Evolutionary conservation across 2,329 filamentous ascomycete species (phyloP), one percentile per base, ranked within the genome.

Genomic region (Orbilia oligospora): DNA sequence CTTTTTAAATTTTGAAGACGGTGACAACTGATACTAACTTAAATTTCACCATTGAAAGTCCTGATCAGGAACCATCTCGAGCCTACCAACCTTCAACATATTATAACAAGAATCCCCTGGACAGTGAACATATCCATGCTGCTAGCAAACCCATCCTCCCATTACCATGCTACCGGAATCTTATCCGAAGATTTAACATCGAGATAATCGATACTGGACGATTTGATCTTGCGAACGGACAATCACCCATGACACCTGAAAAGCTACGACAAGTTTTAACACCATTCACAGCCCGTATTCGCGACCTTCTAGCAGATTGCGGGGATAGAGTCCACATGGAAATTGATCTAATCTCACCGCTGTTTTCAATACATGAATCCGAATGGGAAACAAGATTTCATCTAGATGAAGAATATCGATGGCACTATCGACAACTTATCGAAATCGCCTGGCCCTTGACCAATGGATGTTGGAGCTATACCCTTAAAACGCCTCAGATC

Each of bases 381-480:
- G 56, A 61, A 27, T 66, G 69, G 36, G 63, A 65, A 14, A 46
- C 48, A 5, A 58, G 44, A 24, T 65, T 66, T 51, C 64, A 67
- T 24, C 27, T 65, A 14, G 64, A 72, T 20, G 48, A 63, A 20
- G 33, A 46, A 8, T 72, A 72, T 10, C 33, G 56, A 44, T 61
- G 56, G 56, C 56, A 61, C 20, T 72, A 72, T 24, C n/a, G 41
- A 36, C 69, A 76, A 18, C 46, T 76, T 5, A 24, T 76, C 12
- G 64, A 76, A 33, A 69, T 76, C 20, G 53, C 56, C 16, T 76
- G 71, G 71, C 71, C 71, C 3, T 38, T 76, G 12, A 76, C 65
- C 3, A 55, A 48, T 10, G 65, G 56, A 20, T 16, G 1, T 18
- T 76, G 71, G 71, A 58, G 30, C 6, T 70, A 55, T 24, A 55